A percentile compares a stretch with the other conserved stretches of the same genome.
Conservation (phyloP, 2,329 filamentous ascomycete species). For the Seiridium unicorne region DNA sequence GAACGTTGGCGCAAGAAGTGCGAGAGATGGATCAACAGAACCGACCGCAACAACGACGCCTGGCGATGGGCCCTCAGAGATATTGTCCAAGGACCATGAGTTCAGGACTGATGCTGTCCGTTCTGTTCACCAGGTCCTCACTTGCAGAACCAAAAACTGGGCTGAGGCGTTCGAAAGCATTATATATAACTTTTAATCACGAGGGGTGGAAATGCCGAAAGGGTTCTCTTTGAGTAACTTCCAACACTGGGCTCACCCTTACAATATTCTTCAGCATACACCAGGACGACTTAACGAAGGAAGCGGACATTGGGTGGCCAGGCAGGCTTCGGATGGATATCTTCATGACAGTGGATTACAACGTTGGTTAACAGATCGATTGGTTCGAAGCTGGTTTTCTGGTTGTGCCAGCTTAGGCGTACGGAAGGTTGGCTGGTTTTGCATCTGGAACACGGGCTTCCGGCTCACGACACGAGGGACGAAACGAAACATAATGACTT, state of each 20-base stretch:
- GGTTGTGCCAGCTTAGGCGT: not conserved
- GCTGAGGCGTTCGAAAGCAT: conserved; percentile 2
- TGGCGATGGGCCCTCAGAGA: conserved; percentile 79
- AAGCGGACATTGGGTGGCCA: not conserved
- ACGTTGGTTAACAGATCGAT: not conserved
- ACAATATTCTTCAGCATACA: not conserved
- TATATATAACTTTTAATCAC: not conserved
- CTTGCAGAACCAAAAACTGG: not conserved
- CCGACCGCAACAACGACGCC: conserved; percentile 53
- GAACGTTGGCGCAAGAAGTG: conserved; percentile 87
- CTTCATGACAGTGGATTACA: not conserved
- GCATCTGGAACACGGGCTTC: conserved; percentile 5
- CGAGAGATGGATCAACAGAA: conserved; percentile 73
- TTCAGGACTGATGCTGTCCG: not conserved
- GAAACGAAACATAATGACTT: conserved; percentile 12
- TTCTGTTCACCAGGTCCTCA: not conserved
- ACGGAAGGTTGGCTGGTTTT: conserved; percentile 1
- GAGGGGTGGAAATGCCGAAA: not conserved
- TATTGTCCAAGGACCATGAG: conserved; percentile 41
- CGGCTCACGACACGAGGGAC: conserved; percentile 8
- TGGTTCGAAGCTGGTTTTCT: not conserved
- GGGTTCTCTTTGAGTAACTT: not conserved
- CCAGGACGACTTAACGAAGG: not conserved
- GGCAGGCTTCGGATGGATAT: not conserved
- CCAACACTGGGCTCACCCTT: not conserved